Percentiles rank a stretch among this genome's conserved stretches.
These are phyloP conservation scores for Pyrenophora teres DNA, from an alignment of 2,329 filamentous ascomycete species.

Conservation along the genomic window DNA sequence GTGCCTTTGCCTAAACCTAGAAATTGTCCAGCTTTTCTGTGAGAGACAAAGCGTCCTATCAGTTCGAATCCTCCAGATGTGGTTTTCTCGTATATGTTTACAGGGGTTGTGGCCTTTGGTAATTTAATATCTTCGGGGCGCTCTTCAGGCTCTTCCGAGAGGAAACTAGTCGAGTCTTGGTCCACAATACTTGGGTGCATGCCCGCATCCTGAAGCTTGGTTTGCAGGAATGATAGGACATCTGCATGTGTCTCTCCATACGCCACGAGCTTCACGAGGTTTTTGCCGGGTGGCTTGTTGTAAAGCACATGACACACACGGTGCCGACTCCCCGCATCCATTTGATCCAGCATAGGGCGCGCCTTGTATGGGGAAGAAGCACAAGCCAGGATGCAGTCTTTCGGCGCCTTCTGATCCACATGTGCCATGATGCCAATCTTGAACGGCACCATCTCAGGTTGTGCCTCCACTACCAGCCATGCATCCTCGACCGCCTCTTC, in stretches of 20 bases:
- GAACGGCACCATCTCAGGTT: constrained; percentile 56
- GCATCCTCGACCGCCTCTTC: constrained; percentile 50
- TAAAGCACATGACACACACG: constrained; percentile 55
- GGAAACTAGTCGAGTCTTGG: constrained; percentile 59
- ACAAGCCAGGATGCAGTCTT: constrained; percentile 56
- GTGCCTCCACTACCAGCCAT: constrained; percentile 61
- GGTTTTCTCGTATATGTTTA: no score
- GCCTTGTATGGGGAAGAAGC: constrained; percentile 61
- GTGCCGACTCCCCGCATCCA: constrained; percentile 44
- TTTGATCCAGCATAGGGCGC: constrained; percentile 53
- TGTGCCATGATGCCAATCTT: constrained; percentile 57
- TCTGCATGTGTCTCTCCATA: constrained; percentile 50
- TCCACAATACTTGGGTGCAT: constrained; percentile 51
- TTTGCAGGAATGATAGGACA: constrained; percentile 55
- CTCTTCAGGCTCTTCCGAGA: constrained; percentile 59
- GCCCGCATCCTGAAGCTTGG: constrained; percentile 49
- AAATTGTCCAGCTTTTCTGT: no score
- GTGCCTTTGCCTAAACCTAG: no score
- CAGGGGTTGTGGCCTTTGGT: no score
- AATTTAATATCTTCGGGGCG: no score
- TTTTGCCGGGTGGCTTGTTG: constrained; percentile 53
- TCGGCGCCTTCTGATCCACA: constrained; percentile 50
- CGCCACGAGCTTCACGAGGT: constrained; percentile 61
- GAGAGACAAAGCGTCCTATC: no score
- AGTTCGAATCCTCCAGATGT: no score